These are phyloP conservation scores for Erythrophleum ivorense DNA, from an alignment of 331 rosid species.

Conservation along the genomic window DNA sequence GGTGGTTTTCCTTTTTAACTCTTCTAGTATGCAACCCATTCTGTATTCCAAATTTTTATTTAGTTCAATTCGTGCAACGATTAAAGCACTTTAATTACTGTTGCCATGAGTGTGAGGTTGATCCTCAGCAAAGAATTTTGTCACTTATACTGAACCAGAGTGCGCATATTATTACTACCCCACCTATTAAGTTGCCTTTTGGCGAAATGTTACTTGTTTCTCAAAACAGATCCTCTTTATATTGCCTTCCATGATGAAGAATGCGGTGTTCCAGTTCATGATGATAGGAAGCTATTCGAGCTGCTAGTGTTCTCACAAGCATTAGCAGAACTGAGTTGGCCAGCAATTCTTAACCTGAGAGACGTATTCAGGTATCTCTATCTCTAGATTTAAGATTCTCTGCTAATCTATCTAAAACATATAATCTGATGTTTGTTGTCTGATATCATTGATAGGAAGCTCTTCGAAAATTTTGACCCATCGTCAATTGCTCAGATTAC, in stretches of 20 bases:
- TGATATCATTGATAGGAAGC: slow-evolving; percentile 57
- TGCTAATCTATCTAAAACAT: background rate
- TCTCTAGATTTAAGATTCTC: slow-evolving; percentile 11
- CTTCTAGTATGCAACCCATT: background rate
- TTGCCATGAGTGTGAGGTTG: slow-evolving; percentile 5
- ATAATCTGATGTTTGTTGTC: slow-evolving; percentile 29
- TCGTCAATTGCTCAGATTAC: slow-evolving; percentile 68
- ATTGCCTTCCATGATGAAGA: slow-evolving; percentile 82
- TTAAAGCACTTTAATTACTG: background rate
- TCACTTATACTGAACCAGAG: background rate
- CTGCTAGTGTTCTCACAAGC: slow-evolving; percentile 83
- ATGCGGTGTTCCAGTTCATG: slow-evolving; percentile 86
- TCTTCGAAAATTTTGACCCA: slow-evolving; percentile 74
- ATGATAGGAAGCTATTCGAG: slow-evolving; percentile 84
- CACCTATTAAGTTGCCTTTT: slow-evolving; percentile 19
- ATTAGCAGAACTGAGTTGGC: slow-evolving; percentile 90
- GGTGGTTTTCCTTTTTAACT: background rate
- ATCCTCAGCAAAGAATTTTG: background rate
- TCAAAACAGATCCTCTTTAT: slow-evolving; percentile 69
- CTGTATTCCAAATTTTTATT: background rate
- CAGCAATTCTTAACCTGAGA: slow-evolving; percentile 69
- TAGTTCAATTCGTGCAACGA: background rate
- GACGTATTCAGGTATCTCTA: slow-evolving; percentile 68
- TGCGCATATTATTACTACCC: background rate
- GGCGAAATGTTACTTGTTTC: slow-evolving; percentile 9